Conservation (phyloP, 2,329 filamentous ascomycete genomes). For the Colletotrichum limetticola region DNA sequence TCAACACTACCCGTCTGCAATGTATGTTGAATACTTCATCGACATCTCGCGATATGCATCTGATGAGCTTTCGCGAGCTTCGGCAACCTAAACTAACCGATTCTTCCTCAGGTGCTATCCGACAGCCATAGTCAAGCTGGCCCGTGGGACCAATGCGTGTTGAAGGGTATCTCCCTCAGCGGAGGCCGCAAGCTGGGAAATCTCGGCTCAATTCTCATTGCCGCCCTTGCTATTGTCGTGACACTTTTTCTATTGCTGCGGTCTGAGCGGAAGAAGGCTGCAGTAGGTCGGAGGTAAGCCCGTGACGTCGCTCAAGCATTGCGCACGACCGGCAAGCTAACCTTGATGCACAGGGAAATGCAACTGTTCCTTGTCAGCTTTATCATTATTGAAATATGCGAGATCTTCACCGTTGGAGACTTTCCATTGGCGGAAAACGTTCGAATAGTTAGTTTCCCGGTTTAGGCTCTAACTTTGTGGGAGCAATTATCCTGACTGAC, state of each 20-base stretch:
- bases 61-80: conserved; percentile 7
- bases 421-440: conserved; percentile 80
- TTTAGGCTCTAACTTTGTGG: not conserved
- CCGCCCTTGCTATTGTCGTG: conserved; percentile 78
- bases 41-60: conserved; percentile 3
- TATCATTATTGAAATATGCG: conserved; percentile 89
- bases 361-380: conserved; percentile 91
- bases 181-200: conserved; percentile 78
- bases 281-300: conserved; percentile 87
- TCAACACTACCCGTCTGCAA: conserved; percentile 87
- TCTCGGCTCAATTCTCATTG: conserved; percentile 90
- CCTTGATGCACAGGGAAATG: conserved; percentile 77
- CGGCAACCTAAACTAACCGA: conserved; percentile 36
- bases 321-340: conserved; percentile 39
- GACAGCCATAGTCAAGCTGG: conserved; percentile 67
- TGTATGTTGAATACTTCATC: conserved; percentile 67
- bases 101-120: conserved; percentile 72
- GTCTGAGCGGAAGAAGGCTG: conserved; percentile 91
- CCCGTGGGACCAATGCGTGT: conserved; percentile 75
- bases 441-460: conserved; percentile 71
- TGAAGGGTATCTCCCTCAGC: conserved; percentile 80
- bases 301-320: not conserved
- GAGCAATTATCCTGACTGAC: not conserved
- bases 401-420: conserved; percentile 94
- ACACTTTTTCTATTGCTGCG: conserved; percentile 77